Evolutionary conservation across 2,329 filamentous ascomycete species (phyloP).

Genomic region (Xylaria arbuscula): DNA sequence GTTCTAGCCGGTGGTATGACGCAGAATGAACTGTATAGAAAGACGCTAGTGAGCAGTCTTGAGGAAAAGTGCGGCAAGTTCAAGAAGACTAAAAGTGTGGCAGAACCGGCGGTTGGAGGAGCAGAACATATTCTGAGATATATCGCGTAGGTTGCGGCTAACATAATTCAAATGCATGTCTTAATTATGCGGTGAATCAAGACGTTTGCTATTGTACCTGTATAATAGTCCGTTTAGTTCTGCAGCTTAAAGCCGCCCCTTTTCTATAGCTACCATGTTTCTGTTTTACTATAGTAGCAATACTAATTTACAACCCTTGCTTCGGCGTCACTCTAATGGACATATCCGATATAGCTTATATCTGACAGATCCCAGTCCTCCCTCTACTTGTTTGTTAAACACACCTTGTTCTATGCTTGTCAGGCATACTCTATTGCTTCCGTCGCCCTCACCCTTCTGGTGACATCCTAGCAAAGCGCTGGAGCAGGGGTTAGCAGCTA

Average conservation of each 20-base stretch:
- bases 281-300: background rate
- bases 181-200: background rate
- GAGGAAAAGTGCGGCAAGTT: constrained; percentile 24
- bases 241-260: background rate
- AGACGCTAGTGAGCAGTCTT: background rate
- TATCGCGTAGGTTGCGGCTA: background rate
- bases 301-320: too few relatives aligned
- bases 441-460: too few relatives aligned
- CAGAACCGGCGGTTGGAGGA: constrained; percentile 23
- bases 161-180: background rate
- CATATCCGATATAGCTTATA: too few relatives aligned
- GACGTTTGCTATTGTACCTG: too few relatives aligned
- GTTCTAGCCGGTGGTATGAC: constrained; percentile 35
- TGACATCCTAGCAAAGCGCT: too few relatives aligned
- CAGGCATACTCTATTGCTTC: too few relatives aligned
- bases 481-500: too few relatives aligned
- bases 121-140: constrained; percentile 16
- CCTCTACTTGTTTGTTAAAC: too few relatives aligned
- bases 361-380: too few relatives aligned
- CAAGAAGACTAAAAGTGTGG: constrained; percentile 14
- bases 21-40: constrained; percentile 26
- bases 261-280: background rate
- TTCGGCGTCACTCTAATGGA: too few relatives aligned
- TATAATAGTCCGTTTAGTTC: too few relatives aligned
- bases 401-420: too few relatives aligned